Evolutionary conservation across 352 stramenopile genomes (phyloP), one percentile per base, ranked within the genome.

Genomic region (Globisporangium nunn): DNA sequence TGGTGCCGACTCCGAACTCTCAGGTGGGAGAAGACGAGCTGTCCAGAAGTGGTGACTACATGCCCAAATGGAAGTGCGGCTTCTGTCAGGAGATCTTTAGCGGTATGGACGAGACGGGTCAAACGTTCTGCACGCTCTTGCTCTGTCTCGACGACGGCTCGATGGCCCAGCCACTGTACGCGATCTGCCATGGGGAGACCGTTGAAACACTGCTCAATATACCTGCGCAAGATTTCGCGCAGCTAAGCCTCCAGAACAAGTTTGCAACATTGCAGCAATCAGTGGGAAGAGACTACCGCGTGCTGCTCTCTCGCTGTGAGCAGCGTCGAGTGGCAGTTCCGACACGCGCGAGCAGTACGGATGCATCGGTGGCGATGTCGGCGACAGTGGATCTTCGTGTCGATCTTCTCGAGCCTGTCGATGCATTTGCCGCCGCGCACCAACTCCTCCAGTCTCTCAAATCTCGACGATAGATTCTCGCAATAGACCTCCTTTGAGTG

Each of bases 281-380:
- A 17, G 47, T 70, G 4, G 75, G 75, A 1, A 61, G 54, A 5
- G 61, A 71, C 4, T 82, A 72, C 49, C 50, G 57, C 0, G 54
- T 81, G 1, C 28, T 88, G 10, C 37, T 88, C 1, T 88, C 78
- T 40, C 72, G 74, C 10, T 81, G 70, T 52, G 62, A 61, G 17
- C 39, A 56, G 29, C 68, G 52, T 15, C 40, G 43, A 39, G 58
- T 84, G 10, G 56, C 44, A 2, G 47, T 66, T 0, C 1, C 56
- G 5, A 28, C 18, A 1, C 35, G 35, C 4, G 15, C n/a, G 3
- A 58, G 31, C 33, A 31, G 39, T 41, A 29, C 14, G 40, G 52
- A 18, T 15, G 23, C 46, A 4, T 12, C 10, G n/a, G 11, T 43
- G 12, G n/a, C 17, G 15, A 35, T 28, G 46, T 28, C n/a, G 23